phyloP scores from a whole-genome alignment of 768 basidiomycete species.

The Podaxis rugospora region DNA sequence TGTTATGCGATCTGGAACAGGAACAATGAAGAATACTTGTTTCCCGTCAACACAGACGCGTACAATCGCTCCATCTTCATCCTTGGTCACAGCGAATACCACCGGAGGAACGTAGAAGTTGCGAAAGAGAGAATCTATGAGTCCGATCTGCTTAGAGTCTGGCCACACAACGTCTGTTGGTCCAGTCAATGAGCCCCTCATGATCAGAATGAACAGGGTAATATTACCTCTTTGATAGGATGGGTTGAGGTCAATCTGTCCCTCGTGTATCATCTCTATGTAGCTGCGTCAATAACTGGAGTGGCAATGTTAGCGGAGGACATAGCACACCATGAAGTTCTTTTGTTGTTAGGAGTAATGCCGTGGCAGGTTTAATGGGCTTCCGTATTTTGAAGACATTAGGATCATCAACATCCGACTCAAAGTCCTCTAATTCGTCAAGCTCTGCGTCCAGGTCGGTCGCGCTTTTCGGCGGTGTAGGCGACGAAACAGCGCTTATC shows the following conservation, averaged over 20 bases:
- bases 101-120: slow-evolving; percentile 79
- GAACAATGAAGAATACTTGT: slow-evolving; percentile 50
- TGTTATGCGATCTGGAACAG: background rate
- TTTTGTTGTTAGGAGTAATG: slow-evolving; percentile 37
- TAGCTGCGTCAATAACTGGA: background rate
- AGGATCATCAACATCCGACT: slow-evolving; percentile 34
- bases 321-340: slow-evolving; percentile 43
- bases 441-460: slow-evolving; percentile 25
- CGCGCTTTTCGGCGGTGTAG: slow-evolving; percentile 1
- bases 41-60: slow-evolving; percentile 80
- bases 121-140: slow-evolving; percentile 75
- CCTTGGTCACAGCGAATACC: slow-evolving; percentile 59
- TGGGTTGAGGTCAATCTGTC: slow-evolving; percentile 68
- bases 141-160: slow-evolving; percentile 57
- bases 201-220: background rate
- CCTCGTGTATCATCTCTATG: slow-evolving; percentile 62
- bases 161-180: slow-evolving; percentile 73
- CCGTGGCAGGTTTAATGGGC: slow-evolving; percentile 34
- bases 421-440: slow-evolving; percentile 44
- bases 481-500: background rate
- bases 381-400: slow-evolving; percentile 40
- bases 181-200: background rate
- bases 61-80: slow-evolving; percentile 51
- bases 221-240: slow-evolving; percentile 11
- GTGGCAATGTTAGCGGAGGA: background rate